Conservation (phyloP, 1,139 yeast species). For the Entelexis sorbosivorans region DNA sequence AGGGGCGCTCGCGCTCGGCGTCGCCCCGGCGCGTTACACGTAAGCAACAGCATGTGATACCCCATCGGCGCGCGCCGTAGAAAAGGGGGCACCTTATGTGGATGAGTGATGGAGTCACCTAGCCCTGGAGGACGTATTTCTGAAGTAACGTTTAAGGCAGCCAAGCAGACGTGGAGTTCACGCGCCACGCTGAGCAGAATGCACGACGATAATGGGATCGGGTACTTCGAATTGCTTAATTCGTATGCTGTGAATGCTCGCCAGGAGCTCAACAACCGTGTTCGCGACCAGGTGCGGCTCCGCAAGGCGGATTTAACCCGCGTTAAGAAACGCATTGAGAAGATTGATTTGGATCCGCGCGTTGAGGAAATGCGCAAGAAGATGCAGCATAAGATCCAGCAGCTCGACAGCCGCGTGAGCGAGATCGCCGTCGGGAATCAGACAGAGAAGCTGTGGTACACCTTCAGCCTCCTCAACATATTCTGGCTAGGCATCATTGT, state of each 20-base stretch:
- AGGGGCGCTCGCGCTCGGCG: too few species aligned
- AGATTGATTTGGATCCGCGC: conserved; percentile 23
- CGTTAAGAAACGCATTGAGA: conserved; percentile 6
- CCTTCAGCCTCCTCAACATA: conserved; percentile 56
- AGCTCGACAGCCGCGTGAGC: conserved; percentile 48
- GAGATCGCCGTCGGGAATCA: conserved; percentile 35
- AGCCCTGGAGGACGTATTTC: background rate
- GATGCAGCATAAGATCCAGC: conserved; percentile 36
- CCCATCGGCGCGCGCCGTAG: background rate
- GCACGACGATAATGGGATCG: conserved; percentile 7
- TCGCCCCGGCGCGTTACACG: background rate
- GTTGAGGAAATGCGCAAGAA: conserved; percentile 28
- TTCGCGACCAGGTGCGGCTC: conserved; percentile 14
- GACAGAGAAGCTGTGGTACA: conserved; percentile 75
- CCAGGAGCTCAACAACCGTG: conserved; percentile 23
- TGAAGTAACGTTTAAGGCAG: too few species aligned
- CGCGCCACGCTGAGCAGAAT: background rate
- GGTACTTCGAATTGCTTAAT: conserved; percentile 13
- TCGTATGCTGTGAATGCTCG: background rate
- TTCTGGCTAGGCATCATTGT: conserved; percentile 65
- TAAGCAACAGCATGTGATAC: background rate
- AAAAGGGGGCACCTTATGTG: background rate
- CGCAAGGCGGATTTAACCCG: conserved; percentile 13
- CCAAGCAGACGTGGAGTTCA: too few species aligned
- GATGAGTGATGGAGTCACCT: background rate